Base-by-base conservation (phyloP, 2,329 filamentous ascomycete genomes). In the Diaporthe sp. region DNA sequence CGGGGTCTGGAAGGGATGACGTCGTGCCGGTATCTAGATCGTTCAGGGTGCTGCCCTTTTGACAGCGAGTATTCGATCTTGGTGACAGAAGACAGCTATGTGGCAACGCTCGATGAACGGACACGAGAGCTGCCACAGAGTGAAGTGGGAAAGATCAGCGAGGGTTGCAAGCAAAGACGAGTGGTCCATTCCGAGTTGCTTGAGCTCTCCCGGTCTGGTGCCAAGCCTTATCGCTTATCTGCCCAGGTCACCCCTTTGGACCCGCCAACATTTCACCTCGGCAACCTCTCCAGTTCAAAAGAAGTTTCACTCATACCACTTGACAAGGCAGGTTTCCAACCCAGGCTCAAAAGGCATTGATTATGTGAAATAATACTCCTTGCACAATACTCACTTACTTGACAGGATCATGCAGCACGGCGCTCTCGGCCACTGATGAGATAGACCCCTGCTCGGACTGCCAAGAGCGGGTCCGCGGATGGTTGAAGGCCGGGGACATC, bases 391-490 rank as follows among this genome's bases (percentile, higher is more conserved):
- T 39, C 13, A 37, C 47, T 25, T 39, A 39, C n/a, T 42, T 31
- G 34, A 13, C 49, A 34, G 13, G 37, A 22, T 63, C 65, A 78
- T 86, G 86, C 87, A 74, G 84, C 85, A 76, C 90, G 86, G 73
- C 90, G 85, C 81, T 90, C 84, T 77, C 84, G 85, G 9, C 90
- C 90, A 77, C 88, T 89, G 34, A 90, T 84, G 77, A 92, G 80
- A 83, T 92, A 92, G 47, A 91, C 79, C 44, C 85, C 87, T 13
- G 90, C 89, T 58, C 90, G 84, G 72, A 90, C 84, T 58, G 91
- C 88, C 76, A 92, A 78, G 77, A 92, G 80, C 53, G 90, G 90
- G 84, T 92, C 90, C 28, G 82, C 87, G 76, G 86, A 88, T 6
- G 85, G 77, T 79, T 89, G 88, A 31, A 91, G 82, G 0, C 90